Conservation (phyloP, 2,329 filamentous ascomycete genomes). For the Magnaporthales sp. region DNA sequence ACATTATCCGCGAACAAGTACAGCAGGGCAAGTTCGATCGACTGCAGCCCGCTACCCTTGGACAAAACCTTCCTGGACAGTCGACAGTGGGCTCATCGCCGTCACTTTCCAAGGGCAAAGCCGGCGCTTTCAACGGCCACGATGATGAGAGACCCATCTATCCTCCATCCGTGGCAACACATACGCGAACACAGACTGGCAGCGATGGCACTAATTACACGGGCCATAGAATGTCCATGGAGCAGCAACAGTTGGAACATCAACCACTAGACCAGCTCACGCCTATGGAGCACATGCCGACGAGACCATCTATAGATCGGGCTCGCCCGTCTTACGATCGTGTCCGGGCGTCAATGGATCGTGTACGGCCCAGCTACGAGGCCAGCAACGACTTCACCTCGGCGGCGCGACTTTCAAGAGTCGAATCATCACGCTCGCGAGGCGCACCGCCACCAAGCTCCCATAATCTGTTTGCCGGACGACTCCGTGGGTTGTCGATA, state of each 20-base stretch:
- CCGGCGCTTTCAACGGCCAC: conserved; percentile 54
- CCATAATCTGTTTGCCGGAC: conserved; percentile 10
- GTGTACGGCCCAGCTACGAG: conserved; percentile 75
- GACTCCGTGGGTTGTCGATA: conserved; percentile 19
- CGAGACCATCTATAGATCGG: conserved; percentile 54
- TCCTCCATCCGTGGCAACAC: conserved; percentile 78
- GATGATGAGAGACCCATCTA: conserved; percentile 90
- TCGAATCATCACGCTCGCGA: conserved; percentile 63
- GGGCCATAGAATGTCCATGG: conserved; percentile 51
- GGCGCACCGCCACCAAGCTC: conserved; percentile 1
- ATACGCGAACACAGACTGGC: conserved; percentile 78
- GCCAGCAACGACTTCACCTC: conserved; percentile 85
- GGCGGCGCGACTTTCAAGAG: conserved; percentile 71
- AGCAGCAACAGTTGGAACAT: conserved; percentile 22
- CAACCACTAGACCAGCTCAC: neutral
- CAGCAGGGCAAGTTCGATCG: conserved; percentile 64
- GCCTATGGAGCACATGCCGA: conserved; percentile 16
- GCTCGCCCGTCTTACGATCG: conserved; percentile 81
- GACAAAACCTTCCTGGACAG: conserved; percentile 27
- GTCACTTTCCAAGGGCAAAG: conserved; percentile 45
- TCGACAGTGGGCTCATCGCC: conserved; percentile 51
- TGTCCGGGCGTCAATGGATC: conserved; percentile 79
- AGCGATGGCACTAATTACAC: conserved; percentile 94
- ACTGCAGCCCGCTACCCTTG: conserved; percentile 25
- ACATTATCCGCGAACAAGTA: conserved; percentile 92